Evolutionary conservation across 192 early-diverging fungal genomes (phyloP).

Genomic region (Coemansia sp.): DNA sequence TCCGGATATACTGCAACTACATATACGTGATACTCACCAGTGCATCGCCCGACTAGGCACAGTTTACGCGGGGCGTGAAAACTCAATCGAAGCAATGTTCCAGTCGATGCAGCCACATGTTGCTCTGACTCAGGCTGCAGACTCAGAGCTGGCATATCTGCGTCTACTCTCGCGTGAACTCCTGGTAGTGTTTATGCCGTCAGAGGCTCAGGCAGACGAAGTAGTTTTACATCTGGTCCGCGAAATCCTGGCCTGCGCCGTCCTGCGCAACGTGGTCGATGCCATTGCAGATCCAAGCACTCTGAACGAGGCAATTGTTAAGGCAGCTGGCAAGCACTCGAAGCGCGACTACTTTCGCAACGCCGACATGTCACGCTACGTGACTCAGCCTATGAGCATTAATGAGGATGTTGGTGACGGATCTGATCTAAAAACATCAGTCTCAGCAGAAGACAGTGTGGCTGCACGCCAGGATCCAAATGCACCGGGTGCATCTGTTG

Average conservation of each 20-base stretch:
- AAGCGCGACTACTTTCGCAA: conserved; percentile 39
- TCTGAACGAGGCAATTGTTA: conserved; percentile 47
- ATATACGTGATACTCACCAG: conserved; percentile 43
- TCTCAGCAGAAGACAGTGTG: not conserved
- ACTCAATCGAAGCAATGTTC: conserved; percentile 43
- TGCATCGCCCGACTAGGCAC: conserved; percentile 43
- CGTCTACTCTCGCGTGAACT: conserved; percentile 37
- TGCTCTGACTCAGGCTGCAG: conserved; percentile 38
- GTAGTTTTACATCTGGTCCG: conserved; percentile 42
- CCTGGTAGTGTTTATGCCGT: conserved; percentile 40
- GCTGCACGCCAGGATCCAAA: conserved; percentile 2
- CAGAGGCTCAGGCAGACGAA: conserved; percentile 42
- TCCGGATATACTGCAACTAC: conserved; percentile 43
- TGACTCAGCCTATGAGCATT: conserved; percentile 37
- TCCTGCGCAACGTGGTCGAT: conserved; percentile 48
- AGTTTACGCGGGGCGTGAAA: conserved; percentile 40
- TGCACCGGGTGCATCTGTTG: conserved; percentile 24
- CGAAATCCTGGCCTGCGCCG: conserved; percentile 51
- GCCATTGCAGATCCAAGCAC: conserved; percentile 41
- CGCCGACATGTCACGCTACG: conserved; percentile 45
- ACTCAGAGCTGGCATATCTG: conserved; percentile 49
- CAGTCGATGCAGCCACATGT: conserved; percentile 53
- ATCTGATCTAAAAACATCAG: not conserved
- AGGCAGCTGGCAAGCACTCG: conserved; percentile 38
- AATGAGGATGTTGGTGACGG: conserved; percentile 15